Conservation (phyloP, 805 yeast species). For the Saturnispora hagleri region DNA sequence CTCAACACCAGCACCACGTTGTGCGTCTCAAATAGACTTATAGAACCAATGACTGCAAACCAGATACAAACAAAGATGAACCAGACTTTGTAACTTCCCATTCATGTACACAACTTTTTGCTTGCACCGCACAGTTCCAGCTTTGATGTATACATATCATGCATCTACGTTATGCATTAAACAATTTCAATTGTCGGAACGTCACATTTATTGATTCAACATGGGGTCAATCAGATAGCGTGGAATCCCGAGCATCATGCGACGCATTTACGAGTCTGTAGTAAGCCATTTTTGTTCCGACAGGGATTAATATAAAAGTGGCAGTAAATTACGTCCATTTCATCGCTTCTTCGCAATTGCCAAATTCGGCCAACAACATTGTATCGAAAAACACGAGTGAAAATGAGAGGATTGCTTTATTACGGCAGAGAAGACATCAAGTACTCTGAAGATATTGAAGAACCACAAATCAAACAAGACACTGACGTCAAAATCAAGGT, state of each 20-base stretch:
- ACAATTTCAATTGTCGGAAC: background rate
- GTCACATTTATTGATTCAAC: background rate
- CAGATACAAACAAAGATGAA: too few relatives aligned
- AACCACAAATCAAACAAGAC: slow-evolving; percentile 18
- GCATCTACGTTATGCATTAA: background rate
- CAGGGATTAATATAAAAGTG: background rate
- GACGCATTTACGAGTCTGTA: background rate
- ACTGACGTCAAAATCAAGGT: slow-evolving; percentile 27
- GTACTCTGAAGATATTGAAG: slow-evolving; percentile 27
- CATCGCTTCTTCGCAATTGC: background rate
- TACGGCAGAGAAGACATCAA: slow-evolving; percentile 38
- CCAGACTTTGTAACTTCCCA: too few relatives aligned
- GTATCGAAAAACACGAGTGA: background rate
- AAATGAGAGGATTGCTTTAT: slow-evolving; percentile 42
- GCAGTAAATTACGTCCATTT: background rate
- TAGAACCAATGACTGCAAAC: too few relatives aligned
- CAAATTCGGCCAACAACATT: background rate
- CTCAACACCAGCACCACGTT: too few relatives aligned
- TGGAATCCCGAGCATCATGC: background rate
- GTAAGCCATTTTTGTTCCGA: background rate
- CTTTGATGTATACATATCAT: background rate
- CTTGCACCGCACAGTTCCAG: background rate
- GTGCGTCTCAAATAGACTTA: too few relatives aligned
- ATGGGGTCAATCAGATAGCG: background rate
- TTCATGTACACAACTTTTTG: background rate